phyloP scores from a whole-genome alignment of 495 filamentous ascomycete species.

The Penicillium arizonense region DNA sequence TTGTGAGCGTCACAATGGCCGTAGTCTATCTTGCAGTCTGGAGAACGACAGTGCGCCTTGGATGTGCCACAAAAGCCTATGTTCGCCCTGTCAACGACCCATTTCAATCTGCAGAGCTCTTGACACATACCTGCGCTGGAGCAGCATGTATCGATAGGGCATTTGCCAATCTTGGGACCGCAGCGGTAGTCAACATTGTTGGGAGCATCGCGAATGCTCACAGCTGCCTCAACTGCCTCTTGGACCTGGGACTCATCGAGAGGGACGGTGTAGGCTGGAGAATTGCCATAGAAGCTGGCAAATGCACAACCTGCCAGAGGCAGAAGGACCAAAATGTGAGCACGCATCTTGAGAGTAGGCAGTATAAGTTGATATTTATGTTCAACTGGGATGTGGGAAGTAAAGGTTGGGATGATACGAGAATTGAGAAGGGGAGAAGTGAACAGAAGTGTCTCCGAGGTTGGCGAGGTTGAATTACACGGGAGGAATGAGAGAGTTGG shows the following conservation, averaged over 20 bases:
- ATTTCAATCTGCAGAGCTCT: background rate
- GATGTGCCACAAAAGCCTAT: slow-evolving; percentile 59
- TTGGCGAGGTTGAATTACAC: background rate
- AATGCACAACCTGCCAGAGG: slow-evolving; percentile 8
- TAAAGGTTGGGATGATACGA: background rate
- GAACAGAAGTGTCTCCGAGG: background rate
- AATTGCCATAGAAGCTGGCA: background rate
- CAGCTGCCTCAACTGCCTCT: background rate
- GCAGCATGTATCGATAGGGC: slow-evolving; percentile 59
- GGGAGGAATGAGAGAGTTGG: slow-evolving; percentile 8
- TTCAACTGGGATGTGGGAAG: slow-evolving; percentile 19
- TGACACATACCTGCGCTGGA: slow-evolving; percentile 56
- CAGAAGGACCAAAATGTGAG: slow-evolving; percentile 11
- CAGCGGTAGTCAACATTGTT: slow-evolving; percentile 30
- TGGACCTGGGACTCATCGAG: background rate
- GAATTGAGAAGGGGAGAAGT: slow-evolving; percentile 3
- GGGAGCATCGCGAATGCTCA: slow-evolving; percentile 12
- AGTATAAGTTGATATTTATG: slow-evolving; percentile 21
- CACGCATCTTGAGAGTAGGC: slow-evolving; percentile 26
- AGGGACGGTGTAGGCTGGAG: background rate
- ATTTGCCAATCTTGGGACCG: slow-evolving; percentile 46
- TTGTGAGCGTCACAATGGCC: slow-evolving; percentile 69
- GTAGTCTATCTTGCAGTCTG: slow-evolving; percentile 68
- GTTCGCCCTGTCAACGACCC: slow-evolving; percentile 7
- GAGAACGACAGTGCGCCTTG: slow-evolving; percentile 61